These are phyloP conservation scores for Tetrahymena elliotti DNA, from an alignment of 73 alveolate species.

Conservation along the genomic window DNA sequence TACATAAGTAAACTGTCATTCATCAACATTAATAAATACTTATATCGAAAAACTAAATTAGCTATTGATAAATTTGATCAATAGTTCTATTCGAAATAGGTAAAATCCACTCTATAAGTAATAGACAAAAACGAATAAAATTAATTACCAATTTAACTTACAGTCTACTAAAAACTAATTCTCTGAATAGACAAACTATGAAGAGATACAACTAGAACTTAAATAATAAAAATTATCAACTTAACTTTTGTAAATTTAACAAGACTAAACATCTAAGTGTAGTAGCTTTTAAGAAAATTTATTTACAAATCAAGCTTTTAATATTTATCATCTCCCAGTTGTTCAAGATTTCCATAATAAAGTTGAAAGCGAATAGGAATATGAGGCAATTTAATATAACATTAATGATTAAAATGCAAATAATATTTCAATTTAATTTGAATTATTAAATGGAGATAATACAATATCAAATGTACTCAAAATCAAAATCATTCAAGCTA, in stretches of 20 bases:
- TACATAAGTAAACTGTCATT: background rate
- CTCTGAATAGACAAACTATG: background rate
- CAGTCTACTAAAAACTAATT: too few species aligned
- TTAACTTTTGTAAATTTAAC: background rate
- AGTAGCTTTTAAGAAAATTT: background rate
- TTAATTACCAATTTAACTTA: too few species aligned
- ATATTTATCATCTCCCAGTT: too few species aligned
- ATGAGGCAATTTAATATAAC: too few species aligned
- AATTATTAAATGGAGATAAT: background rate
- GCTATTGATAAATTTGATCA: too few species aligned
- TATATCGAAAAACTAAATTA: background rate
- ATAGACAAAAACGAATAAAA: background rate
- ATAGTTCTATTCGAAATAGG: background rate
- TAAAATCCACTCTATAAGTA: too few species aligned
- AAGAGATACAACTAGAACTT: background rate
- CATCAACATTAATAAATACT: background rate
- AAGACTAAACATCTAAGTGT: background rate
- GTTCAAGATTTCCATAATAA: too few species aligned
- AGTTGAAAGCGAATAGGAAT: background rate
- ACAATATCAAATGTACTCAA: background rate
- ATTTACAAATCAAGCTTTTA: background rate
- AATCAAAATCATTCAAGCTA: background rate
- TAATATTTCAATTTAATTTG: background rate
- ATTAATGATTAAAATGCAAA: too few species aligned
- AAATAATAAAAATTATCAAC: too few species aligned